A percentile compares a stretch with the other conserved stretches of the same genome.
Conservation (phyloP, 768 basidiomycete genomes). For the Coprinellus aureogranulatus region DNA sequence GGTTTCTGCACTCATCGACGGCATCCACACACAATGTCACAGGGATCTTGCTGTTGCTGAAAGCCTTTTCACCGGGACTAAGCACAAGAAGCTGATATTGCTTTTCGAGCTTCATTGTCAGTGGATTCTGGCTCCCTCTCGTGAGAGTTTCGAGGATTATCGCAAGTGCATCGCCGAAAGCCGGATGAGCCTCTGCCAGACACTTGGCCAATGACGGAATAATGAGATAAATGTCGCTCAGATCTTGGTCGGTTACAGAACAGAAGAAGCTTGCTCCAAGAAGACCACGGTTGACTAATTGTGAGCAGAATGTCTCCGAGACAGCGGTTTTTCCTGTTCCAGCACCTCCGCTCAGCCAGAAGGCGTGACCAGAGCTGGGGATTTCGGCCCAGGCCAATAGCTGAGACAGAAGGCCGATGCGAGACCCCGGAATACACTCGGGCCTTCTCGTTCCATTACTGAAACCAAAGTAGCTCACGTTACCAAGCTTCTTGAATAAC, state of each 20-base stretch:
- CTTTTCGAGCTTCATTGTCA: background rate
- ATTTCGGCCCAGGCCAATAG: background rate
- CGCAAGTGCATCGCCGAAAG: background rate
- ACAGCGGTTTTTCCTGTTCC: constrained; percentile 12
- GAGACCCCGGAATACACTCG: background rate
- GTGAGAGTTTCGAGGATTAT: background rate
- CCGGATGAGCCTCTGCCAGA: background rate
- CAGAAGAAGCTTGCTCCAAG: constrained; percentile 12
- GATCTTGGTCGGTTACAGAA: background rate
- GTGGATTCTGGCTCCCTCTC: background rate
- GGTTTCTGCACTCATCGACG: constrained; percentile 17
- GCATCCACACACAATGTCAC: constrained; percentile 20
- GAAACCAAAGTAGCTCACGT: background rate
- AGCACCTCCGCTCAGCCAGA: constrained; percentile 7
- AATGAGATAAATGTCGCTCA: background rate
- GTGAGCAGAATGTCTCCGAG: constrained; percentile 5
- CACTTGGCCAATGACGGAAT: background rate
- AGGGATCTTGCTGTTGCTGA: background rate
- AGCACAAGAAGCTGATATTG: background rate
- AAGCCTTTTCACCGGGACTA: background rate
- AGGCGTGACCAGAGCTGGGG: background rate
- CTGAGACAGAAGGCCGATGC: background rate
- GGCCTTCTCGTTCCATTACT: background rate
- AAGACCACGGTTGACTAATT: background rate
- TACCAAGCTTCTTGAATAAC: background rate